Evolutionary conservation across 345 rosid genomes (phyloP), one percentile per base, ranked within the genome.

Genomic region (Mangifera indica): DNA sequence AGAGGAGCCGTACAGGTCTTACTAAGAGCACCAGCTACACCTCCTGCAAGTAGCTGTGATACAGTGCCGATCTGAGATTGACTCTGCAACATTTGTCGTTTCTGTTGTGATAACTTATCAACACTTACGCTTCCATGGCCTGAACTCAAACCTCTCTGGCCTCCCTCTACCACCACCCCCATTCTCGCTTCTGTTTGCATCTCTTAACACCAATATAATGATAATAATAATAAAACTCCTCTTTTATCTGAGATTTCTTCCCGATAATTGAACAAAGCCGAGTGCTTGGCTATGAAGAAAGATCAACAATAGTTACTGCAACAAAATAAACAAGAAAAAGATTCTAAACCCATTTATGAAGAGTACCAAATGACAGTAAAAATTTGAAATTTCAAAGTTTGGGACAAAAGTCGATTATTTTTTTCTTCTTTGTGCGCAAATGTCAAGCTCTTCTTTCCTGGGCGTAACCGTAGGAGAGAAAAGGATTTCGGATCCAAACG

Each of bases 1-100:
- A 91, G 87, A 63, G 99, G 99, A 9, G 98, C 97, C 8, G 98
- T 95, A 72, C 99, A 95, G 55, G 99, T 95, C 81, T 95, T 95
- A 81, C 96, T 88, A 66, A 95, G 81, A 73, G 97, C 98, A 10
- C 99, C 99, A 4, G 98, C 97, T 63, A 93, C 76, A 11, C 99
- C 98, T 60, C 99, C 99, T 40, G 99, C 93, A 11, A 95, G 73
- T 34, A 95, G 88, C 82, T 95, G 97, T 3, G 93, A 79, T 8
- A 89, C 79, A 0, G 94, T 88, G 52, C 94, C 99, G 66, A 89
- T 77, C 80, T 87, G 90, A 26, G 91, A 67, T 73, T 85, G 88
- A 49, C 84, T 88, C 59, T 71, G 74, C 59, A 60, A 73, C 73
- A 75, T 58, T 34, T 45, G 72, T 45, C 58, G 44, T 22, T 48